Conservation (phyloP, 75 land plant species). For the Selaginella tamariscina region DNA sequence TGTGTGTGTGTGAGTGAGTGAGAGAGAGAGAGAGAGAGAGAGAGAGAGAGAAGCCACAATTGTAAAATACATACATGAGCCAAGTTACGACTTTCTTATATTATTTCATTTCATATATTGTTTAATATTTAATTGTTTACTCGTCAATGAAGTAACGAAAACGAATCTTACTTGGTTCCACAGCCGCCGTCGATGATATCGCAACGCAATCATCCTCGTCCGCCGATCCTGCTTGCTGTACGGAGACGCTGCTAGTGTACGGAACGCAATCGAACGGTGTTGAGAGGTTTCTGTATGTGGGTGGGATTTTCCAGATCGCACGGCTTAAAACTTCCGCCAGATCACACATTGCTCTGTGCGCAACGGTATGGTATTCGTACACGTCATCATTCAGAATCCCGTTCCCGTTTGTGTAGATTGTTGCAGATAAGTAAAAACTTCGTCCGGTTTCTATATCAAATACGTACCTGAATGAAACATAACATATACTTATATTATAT, state of each 20-base stretch:
- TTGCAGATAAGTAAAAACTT: constrained; percentile 33
- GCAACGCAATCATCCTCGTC: too few relatives aligned
- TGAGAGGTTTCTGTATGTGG: background rate
- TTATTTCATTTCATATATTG: too few relatives aligned
- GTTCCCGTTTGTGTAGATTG: constrained; percentile 31
- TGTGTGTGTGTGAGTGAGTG: too few relatives aligned
- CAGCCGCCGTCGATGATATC: too few relatives aligned
- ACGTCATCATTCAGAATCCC: constrained; percentile 33
- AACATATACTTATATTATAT: background rate
- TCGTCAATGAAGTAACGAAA: too few relatives aligned
- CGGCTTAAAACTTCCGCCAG: constrained; percentile 31
- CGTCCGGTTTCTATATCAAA: constrained; percentile 30
- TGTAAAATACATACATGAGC: too few relatives aligned
- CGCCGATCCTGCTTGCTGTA: too few relatives aligned
- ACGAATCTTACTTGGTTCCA: too few relatives aligned
- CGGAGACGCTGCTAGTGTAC: constrained; percentile 23
- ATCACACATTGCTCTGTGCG: constrained; percentile 30
- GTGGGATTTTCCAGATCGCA: constrained; percentile 30
- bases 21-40: too few relatives aligned
- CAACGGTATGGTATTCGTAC: constrained; percentile 30
- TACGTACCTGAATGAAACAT: constrained; percentile 22
- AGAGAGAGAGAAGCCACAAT: too few relatives aligned
- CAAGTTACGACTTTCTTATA: too few relatives aligned
- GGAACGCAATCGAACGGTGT: constrained; percentile 24
- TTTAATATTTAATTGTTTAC: too few relatives aligned